Conservation (phyloP, 75 land plant genomes). For the Chamaecyparis obtusa region DNA sequence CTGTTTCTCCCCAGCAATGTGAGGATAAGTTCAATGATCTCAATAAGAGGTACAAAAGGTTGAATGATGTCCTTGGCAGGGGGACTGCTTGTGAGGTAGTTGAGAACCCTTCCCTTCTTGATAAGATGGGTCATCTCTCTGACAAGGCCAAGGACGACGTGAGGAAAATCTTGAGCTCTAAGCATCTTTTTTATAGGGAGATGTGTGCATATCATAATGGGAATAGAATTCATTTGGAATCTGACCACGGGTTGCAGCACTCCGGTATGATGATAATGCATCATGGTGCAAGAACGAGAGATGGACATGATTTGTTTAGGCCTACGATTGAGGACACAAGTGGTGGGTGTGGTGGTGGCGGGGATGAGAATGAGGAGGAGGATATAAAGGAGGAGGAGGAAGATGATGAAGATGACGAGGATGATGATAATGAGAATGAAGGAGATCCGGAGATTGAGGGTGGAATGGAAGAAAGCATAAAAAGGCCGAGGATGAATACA, state of each 20-base stretch:
- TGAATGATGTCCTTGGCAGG: conserved; percentile 72
- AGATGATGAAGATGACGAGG: conserved; percentile 18
- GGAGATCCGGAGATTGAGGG: conserved; percentile 14
- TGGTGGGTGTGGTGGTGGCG: conserved; percentile 33
- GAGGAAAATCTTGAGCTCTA: conserved; percentile 69
- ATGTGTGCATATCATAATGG: conserved; percentile 80
- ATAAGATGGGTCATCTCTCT: conserved; percentile 58
- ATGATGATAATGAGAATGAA: conserved; percentile 18
- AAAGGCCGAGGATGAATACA: conserved; percentile 12
- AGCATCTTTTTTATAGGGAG: conserved; percentile 81
- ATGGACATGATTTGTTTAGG: conserved; percentile 4
- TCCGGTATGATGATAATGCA: neutral
- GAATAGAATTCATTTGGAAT: neutral
- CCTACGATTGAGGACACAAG: conserved; percentile 24
- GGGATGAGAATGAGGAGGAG: conserved; percentile 37
- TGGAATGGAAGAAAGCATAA: neutral
- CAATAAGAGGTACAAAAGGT: conserved; percentile 81
- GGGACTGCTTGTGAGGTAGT: conserved; percentile 78
- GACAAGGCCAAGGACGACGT: conserved; percentile 74
- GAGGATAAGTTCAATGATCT: conserved; percentile 88
- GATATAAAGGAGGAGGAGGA: conserved; percentile 31
- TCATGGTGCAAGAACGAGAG: conserved; percentile 12
- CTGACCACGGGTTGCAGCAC: conserved; percentile 32
- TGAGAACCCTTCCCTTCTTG: conserved; percentile 70
- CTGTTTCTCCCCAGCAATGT: conserved; percentile 85